Base-by-base conservation (phyloP, 83 land plant species). In the Thuja plicata region DNA sequence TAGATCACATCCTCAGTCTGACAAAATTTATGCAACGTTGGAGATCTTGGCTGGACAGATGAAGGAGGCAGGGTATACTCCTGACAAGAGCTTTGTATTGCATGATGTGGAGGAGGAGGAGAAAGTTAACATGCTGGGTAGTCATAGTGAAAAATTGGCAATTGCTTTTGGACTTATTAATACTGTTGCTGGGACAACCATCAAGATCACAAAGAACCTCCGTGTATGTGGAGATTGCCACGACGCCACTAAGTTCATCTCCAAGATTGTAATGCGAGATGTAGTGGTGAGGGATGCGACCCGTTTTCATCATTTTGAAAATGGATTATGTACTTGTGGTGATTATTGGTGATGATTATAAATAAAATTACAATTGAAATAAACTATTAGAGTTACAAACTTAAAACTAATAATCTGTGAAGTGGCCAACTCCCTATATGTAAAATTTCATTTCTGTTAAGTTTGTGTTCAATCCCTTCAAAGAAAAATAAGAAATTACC, bases 161-260 rank as follows among this genome's bases (percentile, higher is more conserved):
- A 86, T 86, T 57, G 74, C 87, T 37, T 86, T 86, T 57, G 87
- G 87, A 24, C 66, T 86, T 62, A 54, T 86, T 30, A 55, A 86
- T 57, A 86, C 87, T 27, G 40, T 13, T 24, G 71, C 73, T 37
- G 74, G 87, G 66, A 86, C 70, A 19, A 54, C 87, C 24, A 86
- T 86, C 12, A 52, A 62, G 38, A 54, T 86, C 37, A 86, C 73
- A 55, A 86, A 86, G 73, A 86, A 86, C 40, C 87, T 86, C 37
- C 66, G 87, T 55, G 87, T 86, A 35, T 86, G 87, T 57, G 87
- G 73, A 32, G 73, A 86, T 30, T 86, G 87, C 66, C 87, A 86
- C 66, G 57, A 21, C 60, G 87, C 38, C 45, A 86, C 74, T 37
- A 86, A 86, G 74, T 86, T 55, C 73, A 86, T 86, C 40, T 86